Evolutionary conservation across 2,329 filamentous ascomycete genomes (phyloP), one percentile per base, ranked within the genome.

Genomic region (Scleromitrula shiraiana): DNA sequence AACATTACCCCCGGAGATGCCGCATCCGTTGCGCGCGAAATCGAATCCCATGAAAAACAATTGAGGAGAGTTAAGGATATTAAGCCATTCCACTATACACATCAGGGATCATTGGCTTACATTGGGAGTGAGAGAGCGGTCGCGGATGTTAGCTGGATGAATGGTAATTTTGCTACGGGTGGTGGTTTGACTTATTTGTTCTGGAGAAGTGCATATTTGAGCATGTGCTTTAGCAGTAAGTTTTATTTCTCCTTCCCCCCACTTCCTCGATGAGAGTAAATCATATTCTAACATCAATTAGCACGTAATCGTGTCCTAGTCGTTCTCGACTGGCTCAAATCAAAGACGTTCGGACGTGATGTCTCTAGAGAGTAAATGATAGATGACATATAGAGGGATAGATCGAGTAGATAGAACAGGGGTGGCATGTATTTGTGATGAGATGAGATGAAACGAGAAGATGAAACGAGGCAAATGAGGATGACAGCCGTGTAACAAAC

Each of bases 141-240:
- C 50, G 93, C 93, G 53, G 93, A 98, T 70, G 88, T 98, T 63
- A 87, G 82, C 66, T 98, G 93, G 91, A 82, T 94, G 73, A 94
- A 93, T 63, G 93, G 93, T 58, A 98, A 97, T 74, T 78, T 98
- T 61, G 91, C 93, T 53, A 88, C 84, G 38, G 93, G 91, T 65
- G 93, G 93, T 65, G 88, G 85, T 62, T 74, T 97, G 70, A 98
- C 93, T 49, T 98, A 95, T 73, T 79, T 96, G 59, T 98, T 98
- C 81, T 98, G 93, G 93, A 80, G 90, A 67, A 94, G 87, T 65
- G 93, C 91, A 47, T 98, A 98, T 70, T 75, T 98, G 68, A 96
- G 88, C 77, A 98, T 98, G 93, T 96, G 91, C 80, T 98, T 98
- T 70, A 97, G 90, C 82, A 90, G 88, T 93, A 78, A 82, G 88